Conservation (phyloP, 495 filamentous ascomycete genomes). For the Halenospora varia region DNA sequence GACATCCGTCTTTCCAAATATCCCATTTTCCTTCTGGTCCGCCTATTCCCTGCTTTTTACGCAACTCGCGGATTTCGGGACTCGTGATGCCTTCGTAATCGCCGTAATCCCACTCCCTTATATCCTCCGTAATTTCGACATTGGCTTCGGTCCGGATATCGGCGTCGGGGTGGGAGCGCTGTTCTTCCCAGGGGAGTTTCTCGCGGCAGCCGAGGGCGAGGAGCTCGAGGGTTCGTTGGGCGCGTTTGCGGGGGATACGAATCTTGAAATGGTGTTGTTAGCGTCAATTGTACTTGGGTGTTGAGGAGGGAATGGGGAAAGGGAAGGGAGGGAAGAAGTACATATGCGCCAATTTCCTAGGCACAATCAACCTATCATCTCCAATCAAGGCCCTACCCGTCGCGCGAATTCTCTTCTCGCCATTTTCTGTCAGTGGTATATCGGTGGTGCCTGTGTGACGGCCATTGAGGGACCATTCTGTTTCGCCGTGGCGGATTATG, state of each 20-base stretch:
- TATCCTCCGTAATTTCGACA: neutral
- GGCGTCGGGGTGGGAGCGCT: conserved; percentile 34
- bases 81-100: conserved; percentile 89
- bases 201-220: conserved; percentile 54
- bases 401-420: conserved; percentile 76
- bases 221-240: conserved; percentile 82
- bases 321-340: conserved; percentile 26
- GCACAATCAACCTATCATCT: conserved; percentile 79
- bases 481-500: conserved; percentile 90
- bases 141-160: conserved; percentile 16
- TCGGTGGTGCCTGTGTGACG: conserved; percentile 86
- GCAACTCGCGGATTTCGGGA: conserved; percentile 57
- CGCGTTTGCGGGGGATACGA: conserved; percentile 86
- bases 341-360: conserved; percentile 74
- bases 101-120: conserved; percentile 37
- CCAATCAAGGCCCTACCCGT: conserved; percentile 84
- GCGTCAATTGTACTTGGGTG: neutral
- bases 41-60: conserved; percentile 57
- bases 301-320: neutral
- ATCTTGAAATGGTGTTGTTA: conserved; percentile 34
- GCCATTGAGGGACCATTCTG: conserved; percentile 94
- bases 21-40: conserved; percentile 54
- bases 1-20: conserved; percentile 83
- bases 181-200: conserved; percentile 41
- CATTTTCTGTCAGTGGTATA: conserved; percentile 79